Evolutionary conservation across 176 grass and related monocot genomes (phyloP).

Genomic region (Metroxylon sagu): DNA sequence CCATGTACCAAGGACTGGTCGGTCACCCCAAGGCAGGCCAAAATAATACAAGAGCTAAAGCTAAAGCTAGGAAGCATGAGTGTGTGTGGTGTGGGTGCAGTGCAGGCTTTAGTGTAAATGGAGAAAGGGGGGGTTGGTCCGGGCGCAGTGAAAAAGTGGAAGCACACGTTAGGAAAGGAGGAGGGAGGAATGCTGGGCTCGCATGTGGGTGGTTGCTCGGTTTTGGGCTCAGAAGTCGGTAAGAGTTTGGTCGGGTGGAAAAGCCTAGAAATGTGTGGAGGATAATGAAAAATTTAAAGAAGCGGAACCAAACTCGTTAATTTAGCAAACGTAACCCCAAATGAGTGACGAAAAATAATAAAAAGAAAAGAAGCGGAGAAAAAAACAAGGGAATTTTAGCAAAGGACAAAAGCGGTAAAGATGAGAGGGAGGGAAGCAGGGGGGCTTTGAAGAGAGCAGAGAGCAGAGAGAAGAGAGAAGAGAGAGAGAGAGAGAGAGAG

Average conservation of each 20-base stretch:
- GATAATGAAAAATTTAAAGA: neutral
- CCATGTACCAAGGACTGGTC: no score
- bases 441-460: neutral
- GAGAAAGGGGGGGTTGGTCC: neutral
- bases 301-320: no score
- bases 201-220: conserved; percentile 24
- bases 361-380: no score
- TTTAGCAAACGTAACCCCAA: no score
- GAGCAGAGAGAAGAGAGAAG: neutral
- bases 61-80: conserved; percentile 12
- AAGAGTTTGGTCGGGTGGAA: conserved; percentile 13
- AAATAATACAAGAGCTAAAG: no score
- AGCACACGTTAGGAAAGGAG: conserved; percentile 9
- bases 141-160: conserved; percentile 4
- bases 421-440: neutral
- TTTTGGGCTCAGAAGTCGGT: conserved; percentile 15
- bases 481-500: neutral
- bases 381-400: conserved; percentile 8
- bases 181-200: conserved; percentile 15
- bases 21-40: no score
- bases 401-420: conserved; percentile 2
- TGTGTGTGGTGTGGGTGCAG: conserved; percentile 26
- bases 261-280: conserved; percentile 4
- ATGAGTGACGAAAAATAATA: no score
- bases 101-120: conserved; percentile 44